These are phyloP conservation scores for Hysterium pulicare DNA, from an alignment of 2,329 filamentous ascomycete genomes.

Conservation along the genomic window DNA sequence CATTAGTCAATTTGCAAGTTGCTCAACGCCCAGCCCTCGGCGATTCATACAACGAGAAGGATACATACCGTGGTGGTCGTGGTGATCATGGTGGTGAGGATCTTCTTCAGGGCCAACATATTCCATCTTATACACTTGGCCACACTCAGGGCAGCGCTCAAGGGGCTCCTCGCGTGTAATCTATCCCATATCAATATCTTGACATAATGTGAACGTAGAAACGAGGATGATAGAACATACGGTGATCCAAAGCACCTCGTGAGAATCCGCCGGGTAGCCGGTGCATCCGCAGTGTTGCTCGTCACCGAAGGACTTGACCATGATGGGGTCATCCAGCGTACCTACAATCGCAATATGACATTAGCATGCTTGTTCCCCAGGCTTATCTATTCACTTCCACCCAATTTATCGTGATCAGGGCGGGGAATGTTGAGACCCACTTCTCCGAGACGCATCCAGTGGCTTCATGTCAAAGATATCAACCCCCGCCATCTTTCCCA, in stretches of 20 bases:
- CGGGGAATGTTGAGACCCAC: conserved; percentile 2
- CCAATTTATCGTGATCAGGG: too few relatives aligned
- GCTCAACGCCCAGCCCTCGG: neutral
- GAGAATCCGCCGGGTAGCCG: conserved; percentile 86
- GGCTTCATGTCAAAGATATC: conserved; percentile 99
- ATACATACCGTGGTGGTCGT: conserved; percentile 20
- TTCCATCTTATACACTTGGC: conserved; percentile 95
- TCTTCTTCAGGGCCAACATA: conserved; percentile 84
- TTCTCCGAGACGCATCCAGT: conserved; percentile 61
- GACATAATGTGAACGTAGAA: conserved; percentile 1
- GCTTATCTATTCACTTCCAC: too few relatives aligned
- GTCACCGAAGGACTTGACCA: conserved; percentile 85
- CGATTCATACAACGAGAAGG: neutral
- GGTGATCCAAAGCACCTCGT: conserved; percentile 85
- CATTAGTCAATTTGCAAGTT: conserved; percentile 21
- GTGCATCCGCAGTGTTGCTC: conserved; percentile 98
- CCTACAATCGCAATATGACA: too few relatives aligned
- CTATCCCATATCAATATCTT: conserved; percentile 42
- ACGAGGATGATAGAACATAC: conserved; percentile 53
- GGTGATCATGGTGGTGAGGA: conserved; percentile 59
- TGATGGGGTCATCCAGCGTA: conserved; percentile 81
- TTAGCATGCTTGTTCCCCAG: conserved; percentile 6
- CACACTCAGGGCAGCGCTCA: conserved; percentile 95
- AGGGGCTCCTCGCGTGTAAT: conserved; percentile 84
- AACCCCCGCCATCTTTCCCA: conserved; percentile 98